Evolutionary conservation across 805 yeast species (phyloP).

Genomic region (Candida hungchunana): DNA sequence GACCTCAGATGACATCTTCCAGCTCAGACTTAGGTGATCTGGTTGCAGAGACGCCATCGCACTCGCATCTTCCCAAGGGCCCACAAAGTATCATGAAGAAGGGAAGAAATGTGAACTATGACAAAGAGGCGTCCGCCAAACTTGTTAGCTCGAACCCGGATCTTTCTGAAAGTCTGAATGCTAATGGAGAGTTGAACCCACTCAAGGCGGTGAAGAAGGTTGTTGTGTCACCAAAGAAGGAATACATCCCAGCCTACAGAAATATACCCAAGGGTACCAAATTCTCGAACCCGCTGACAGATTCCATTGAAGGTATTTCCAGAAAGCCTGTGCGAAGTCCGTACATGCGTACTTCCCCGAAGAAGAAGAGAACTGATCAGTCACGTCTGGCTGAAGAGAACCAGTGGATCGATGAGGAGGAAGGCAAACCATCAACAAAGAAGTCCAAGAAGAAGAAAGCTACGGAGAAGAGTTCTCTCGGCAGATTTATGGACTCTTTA

Average conservation of each 20-base stretch:
- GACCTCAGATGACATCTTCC: conserved; percentile 2
- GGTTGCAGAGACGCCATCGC: conserved; percentile 11
- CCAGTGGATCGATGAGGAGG: conserved; percentile 24
- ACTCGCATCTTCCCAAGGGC: conserved; percentile 5
- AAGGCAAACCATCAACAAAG: conserved; percentile 5
- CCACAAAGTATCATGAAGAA: conserved; percentile 26
- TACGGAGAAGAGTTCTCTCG: conserved; percentile 7
- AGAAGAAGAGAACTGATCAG: conserved; percentile 4
- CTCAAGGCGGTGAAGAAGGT: conserved; percentile 31
- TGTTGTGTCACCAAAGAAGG: conserved; percentile 34
- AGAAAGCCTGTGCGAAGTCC: conserved; percentile 18
- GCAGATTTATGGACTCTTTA: conserved; percentile 16
- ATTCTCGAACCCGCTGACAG: conserved; percentile 24
- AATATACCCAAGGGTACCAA: conserved; percentile 7
- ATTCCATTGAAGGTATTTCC: conserved; percentile 20
- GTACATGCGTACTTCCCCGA: conserved; percentile 16
- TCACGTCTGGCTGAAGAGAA: conserved; percentile 1
- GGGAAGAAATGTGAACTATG: conserved; percentile 14
- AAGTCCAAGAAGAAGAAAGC: conserved; percentile 5
- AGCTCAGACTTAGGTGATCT: conserved; percentile 3
- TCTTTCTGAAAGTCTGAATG: conserved; percentile 19
- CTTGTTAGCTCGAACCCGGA: conserved; percentile 21
- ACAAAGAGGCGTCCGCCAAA: conserved; percentile 17
- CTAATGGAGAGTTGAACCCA: conserved; percentile 29
- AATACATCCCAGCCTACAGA: conserved; percentile 10